Evolutionary conservation across 2,329 filamentous ascomycete species (phyloP).

Genomic region (Dichotomopilus funicola): DNA sequence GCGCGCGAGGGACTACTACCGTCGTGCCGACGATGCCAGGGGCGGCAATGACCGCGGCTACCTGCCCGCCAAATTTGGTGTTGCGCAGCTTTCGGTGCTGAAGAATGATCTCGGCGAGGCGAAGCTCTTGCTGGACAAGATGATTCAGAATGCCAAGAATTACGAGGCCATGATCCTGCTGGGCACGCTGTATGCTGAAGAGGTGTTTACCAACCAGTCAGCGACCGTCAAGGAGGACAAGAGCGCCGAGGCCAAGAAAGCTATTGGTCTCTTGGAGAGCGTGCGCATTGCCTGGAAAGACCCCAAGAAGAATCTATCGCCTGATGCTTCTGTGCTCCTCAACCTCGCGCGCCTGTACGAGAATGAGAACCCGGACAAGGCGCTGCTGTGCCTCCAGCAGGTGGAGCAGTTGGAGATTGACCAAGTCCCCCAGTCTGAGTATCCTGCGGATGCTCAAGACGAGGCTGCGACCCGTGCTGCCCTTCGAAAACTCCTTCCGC

Average conservation of each 20-base stretch:
- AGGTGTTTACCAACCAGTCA: slow-evolving; percentile 75
- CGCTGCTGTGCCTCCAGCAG: slow-evolving; percentile 82
- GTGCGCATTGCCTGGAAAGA: slow-evolving; percentile 91
- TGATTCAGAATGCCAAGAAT: slow-evolving; percentile 75
- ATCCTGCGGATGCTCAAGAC: slow-evolving; percentile 53
- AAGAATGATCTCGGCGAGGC: slow-evolving; percentile 83
- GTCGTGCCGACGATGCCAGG: slow-evolving; percentile 81
- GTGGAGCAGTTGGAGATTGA: slow-evolving; percentile 86
- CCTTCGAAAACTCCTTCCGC: slow-evolving; percentile 73
- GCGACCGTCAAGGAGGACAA: slow-evolving; percentile 78
- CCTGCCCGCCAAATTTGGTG: slow-evolving; percentile 89
- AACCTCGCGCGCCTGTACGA: slow-evolving; percentile 93
- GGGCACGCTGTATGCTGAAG: slow-evolving; percentile 87
- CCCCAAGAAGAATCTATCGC: slow-evolving; percentile 71
- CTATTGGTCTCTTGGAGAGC: slow-evolving; percentile 73
- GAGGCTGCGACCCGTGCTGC: slow-evolving; percentile 52
- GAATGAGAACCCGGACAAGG: slow-evolving; percentile 76
- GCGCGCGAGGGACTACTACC: slow-evolving; percentile 79
- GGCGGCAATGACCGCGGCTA: slow-evolving; percentile 88
- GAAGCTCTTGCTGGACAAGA: slow-evolving; percentile 89
- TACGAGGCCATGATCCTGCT: slow-evolving; percentile 89
- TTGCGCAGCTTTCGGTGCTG: slow-evolving; percentile 79
- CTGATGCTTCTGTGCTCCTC: slow-evolving; percentile 81
- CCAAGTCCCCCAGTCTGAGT: slow-evolving; percentile 65
- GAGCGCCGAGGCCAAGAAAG: slow-evolving; percentile 75